Percentiles rank a stretch among this genome's conserved stretches.
phyloP scores from a whole-genome alignment of 2,329 filamentous ascomycete genomes.

The Alternaria arbusti region DNA sequence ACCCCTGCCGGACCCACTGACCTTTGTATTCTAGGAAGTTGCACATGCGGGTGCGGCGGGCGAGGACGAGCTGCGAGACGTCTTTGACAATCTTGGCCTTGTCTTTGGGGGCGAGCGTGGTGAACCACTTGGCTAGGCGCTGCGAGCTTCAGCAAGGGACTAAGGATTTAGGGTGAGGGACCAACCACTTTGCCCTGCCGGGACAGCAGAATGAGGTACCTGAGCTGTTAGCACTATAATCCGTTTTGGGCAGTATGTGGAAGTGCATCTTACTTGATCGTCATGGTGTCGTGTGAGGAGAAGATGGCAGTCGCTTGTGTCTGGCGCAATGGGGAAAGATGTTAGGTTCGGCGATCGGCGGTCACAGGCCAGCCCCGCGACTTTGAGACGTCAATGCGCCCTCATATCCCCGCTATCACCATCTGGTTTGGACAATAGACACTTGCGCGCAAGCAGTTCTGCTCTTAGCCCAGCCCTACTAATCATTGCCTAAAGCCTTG shows the following conservation, averaged over 20 bases:
- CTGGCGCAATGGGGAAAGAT: conserved; percentile 8
- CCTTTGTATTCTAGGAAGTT: conserved; percentile 99
- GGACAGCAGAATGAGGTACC: conserved; percentile 96
- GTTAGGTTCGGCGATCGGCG: conserved; percentile 22
- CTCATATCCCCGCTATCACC: conserved; percentile 12
- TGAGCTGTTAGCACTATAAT: conserved; percentile 48
- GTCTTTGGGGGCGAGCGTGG: conserved; percentile 93
- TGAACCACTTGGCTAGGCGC: conserved; percentile 99
- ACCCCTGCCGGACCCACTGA: conserved; percentile 48
- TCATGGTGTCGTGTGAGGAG: conserved; percentile 50
- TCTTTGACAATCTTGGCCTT: conserved; percentile 99
- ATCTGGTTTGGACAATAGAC: background rate
- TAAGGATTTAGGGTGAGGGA: conserved; percentile 40
- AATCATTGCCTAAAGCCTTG: background rate
- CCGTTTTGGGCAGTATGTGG: background rate
- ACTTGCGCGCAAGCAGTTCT: background rate
- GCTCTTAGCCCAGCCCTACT: background rate
- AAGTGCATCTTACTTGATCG: conserved; percentile 59
- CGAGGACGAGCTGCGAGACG: conserved; percentile 95
- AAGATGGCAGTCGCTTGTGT: conserved; percentile 14
- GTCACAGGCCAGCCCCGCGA: conserved; percentile 29
- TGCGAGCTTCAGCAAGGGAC: conserved; percentile 55
- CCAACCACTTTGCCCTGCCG: conserved; percentile 99
- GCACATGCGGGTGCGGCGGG: conserved; percentile 97
- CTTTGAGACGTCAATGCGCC: conserved; percentile 31